Evolutionary conservation across 202 grass and related monocot genomes (phyloP).

Genomic region (Carex arenaria): DNA sequence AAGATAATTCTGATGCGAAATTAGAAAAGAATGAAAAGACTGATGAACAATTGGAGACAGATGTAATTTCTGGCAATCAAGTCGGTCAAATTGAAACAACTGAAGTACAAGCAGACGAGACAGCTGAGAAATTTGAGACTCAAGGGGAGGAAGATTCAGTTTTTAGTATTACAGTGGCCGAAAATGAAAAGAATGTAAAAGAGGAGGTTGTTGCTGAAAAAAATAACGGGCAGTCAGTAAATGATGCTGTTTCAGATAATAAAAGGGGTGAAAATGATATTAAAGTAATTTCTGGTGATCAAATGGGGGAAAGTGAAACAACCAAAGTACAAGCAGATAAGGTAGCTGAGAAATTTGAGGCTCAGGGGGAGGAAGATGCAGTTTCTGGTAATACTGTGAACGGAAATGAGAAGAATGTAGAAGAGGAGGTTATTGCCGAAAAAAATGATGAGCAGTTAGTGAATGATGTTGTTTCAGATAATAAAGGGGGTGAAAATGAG

Average conservation of each 20-base stretch:
- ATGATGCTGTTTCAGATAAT: neutral
- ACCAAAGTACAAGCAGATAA: neutral
- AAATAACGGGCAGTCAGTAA: constrained; percentile 3
- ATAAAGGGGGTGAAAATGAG: neutral
- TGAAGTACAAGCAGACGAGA: neutral
- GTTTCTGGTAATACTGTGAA: neutral
- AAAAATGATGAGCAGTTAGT: constrained; percentile 12
- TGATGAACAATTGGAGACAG: constrained; percentile 24
- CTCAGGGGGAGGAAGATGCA: neutral
- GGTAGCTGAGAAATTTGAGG: constrained; percentile 5
- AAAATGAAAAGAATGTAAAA: neutral
- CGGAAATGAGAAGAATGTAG: neutral
- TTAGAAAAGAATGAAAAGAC: neutral
- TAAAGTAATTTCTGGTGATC: neutral
- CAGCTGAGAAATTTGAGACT: constrained; percentile 7
- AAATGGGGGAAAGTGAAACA: neutral
- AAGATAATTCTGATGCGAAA: constrained; percentile 14
- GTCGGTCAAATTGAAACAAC: neutral
- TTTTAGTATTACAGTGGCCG: constrained; percentile 4
- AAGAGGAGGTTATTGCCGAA: neutral
- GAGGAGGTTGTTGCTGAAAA: neutral
- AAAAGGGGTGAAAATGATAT: neutral
- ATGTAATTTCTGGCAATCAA: neutral
- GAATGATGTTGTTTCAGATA: constrained; percentile 10
- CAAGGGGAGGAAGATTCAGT: neutral